Conservation (phyloP, 345 rosid species). For the Ailanthus altissimus region DNA sequence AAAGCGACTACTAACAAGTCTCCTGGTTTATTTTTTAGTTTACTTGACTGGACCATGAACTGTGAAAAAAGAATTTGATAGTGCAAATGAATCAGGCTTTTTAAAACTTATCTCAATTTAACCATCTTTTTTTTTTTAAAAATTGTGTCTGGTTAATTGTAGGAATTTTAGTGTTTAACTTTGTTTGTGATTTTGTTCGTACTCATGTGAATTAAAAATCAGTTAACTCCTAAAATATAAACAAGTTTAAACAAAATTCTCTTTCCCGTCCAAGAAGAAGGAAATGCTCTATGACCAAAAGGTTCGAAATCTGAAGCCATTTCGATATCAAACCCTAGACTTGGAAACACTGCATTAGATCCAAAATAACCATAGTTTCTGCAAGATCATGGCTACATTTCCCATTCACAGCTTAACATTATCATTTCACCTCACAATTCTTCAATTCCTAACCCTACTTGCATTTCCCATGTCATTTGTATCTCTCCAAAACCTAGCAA, state of each 20-base stretch:
- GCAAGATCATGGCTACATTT: conserved; percentile 28
- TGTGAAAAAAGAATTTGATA: too few relatives aligned
- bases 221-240: background rate
- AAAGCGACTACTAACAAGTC: too few relatives aligned
- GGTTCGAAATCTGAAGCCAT: background rate
- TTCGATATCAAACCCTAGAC: background rate
- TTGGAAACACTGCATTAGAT: background rate
- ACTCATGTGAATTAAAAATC: too few relatives aligned
- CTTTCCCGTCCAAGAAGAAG: background rate
- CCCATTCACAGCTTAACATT: conserved; percentile 1
- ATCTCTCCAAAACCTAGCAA: conserved; percentile 24
- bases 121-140: too few relatives aligned
- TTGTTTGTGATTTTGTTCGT: too few relatives aligned
- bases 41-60: too few relatives aligned
- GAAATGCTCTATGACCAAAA: background rate
- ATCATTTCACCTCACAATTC: conserved; percentile 12
- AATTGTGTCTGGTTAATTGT: too few relatives aligned
- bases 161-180: too few relatives aligned
- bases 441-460: conserved; percentile 25
- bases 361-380: background rate
- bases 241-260: background rate
- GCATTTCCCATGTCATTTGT: conserved; percentile 22
- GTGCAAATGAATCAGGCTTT: too few relatives aligned
- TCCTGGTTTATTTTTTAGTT: too few relatives aligned
- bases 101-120: too few relatives aligned